Evolutionary conservation across 2,329 filamentous ascomycete genomes (phyloP), one percentile per base, ranked within the genome.

Genomic region (Ploettnerulaceae sp.): DNA sequence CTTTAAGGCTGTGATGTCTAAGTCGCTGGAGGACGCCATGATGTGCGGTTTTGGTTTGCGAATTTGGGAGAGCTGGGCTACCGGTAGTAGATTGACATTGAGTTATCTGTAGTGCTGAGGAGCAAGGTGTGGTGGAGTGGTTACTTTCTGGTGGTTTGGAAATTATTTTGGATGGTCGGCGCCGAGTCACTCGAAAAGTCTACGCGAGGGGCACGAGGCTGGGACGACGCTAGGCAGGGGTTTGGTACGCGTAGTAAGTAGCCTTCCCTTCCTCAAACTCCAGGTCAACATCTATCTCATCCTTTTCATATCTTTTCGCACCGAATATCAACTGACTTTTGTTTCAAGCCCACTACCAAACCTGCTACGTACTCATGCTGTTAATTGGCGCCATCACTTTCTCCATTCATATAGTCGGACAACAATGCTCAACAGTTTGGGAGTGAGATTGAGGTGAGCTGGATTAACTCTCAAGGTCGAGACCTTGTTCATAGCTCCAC

Each of bases 1-100:
- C 39, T 57, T 62, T 39, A 61, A 51, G 38, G 46, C 55, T 43
- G 46, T 33, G 45, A 58, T 60, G 33, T 59, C 50, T n/a, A 43
- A 17, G 4, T 28, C 33, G 41, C 15, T 32, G 29, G 12, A 41
- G 43, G 52, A 54, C 31, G 55, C 48, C 51, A 57, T 56, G 15
- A 25, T 50, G 15, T 21, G 15, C 3, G 7, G 17, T 14, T 18
- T 41, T 42, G 20, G 8, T 8, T 47, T 29, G 45, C 44, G 52
- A 44, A 50, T 44, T 26, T 28, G 17, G 28, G 12, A 29, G 31
- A 33, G 29, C 24, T 42, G 36, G 47, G 53, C 51, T 57, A 59
- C 43, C 48, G 56, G 18, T 24, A 22, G 14, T 18, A 31, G 37
- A 49, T 46, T 54, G 49, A 51, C 54, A 60, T 58, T 51, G 48